phyloP scores from a whole-genome alignment of 257 asterid genomes.

The Ocimum tenuiflorum region DNA sequence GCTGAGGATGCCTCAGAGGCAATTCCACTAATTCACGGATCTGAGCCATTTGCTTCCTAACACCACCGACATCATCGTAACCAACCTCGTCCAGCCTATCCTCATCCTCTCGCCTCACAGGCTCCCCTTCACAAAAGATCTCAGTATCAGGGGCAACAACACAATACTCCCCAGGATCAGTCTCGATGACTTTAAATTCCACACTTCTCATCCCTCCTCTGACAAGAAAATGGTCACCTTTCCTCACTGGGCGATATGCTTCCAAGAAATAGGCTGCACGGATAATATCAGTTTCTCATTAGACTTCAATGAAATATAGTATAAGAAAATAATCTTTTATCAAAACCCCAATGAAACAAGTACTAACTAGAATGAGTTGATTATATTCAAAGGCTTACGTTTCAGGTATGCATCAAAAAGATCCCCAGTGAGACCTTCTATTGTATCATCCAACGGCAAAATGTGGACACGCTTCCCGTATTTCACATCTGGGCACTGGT shows the following conservation, averaged over 20 bases:
- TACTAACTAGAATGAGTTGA: background rate
- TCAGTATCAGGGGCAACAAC: slow-evolving; percentile 56
- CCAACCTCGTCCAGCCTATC: slow-evolving; percentile 51
- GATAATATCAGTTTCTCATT: background rate
- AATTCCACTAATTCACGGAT: slow-evolving; percentile 48
- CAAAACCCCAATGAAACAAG: background rate
- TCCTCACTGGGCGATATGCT: slow-evolving; percentile 46
- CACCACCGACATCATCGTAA: slow-evolving; percentile 52
- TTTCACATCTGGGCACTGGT: slow-evolving; percentile 84
- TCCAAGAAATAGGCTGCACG: slow-evolving; percentile 42
- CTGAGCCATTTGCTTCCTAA: slow-evolving; percentile 54
- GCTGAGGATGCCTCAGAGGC: slow-evolving; percentile 54
- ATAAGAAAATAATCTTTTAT: background rate
- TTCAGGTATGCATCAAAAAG: slow-evolving; percentile 61
- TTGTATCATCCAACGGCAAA: slow-evolving; percentile 67
- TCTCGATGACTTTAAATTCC: slow-evolving; percentile 46
- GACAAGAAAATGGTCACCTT: slow-evolving; percentile 49
- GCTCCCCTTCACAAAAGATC: slow-evolving; percentile 55
- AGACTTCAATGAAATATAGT: background rate
- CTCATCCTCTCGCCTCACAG: slow-evolving; percentile 49
- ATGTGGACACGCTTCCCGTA: slow-evolving; percentile 77
- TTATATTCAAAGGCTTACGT: slow-evolving; percentile 37
- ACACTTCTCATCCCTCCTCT: slow-evolving; percentile 54
- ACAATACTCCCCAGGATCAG: slow-evolving; percentile 52
- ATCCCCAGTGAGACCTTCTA: slow-evolving; percentile 82